These are phyloP conservation scores for Dioscorea cayenensis DNA, from an alignment of 116 monocot species.

Conservation along the genomic window DNA sequence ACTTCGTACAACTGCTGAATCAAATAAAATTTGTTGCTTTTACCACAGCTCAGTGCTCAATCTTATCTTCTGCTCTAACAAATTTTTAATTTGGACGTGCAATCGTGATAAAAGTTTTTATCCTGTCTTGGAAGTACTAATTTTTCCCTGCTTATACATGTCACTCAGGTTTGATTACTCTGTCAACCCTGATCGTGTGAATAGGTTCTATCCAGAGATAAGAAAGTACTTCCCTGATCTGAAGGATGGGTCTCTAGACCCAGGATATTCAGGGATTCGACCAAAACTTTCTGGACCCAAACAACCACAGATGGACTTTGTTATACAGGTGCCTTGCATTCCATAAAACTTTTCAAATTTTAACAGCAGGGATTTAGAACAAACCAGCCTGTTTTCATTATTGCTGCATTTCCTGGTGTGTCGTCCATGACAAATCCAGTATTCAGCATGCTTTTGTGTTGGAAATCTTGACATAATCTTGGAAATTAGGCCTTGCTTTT, in stretches of 20 bases:
- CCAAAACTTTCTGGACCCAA: slow-evolving; percentile 74
- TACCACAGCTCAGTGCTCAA: background rate
- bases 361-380: background rate
- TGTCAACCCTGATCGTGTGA: slow-evolving; percentile 53
- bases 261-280: slow-evolving; percentile 92
- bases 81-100: too few species aligned
- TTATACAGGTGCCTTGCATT: slow-evolving; percentile 63
- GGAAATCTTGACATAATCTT: background rate
- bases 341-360: background rate
- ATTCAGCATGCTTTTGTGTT: too few species aligned
- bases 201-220: slow-evolving; percentile 77
- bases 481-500: background rate
- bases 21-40: background rate
- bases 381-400: background rate
- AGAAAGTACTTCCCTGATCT: slow-evolving; percentile 89
- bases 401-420: background rate
- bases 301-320: slow-evolving; percentile 63
- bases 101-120: too few species aligned
- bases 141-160: background rate
- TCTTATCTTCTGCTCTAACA: background rate
- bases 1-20: background rate
- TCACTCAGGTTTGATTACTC: slow-evolving; percentile 70
- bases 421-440: too few species aligned
- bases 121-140: background rate
- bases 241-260: slow-evolving; percentile 62